Evolutionary conservation across 129 eudicot species (phyloP).

Genomic region (Helichrysum umbraculigerum): DNA sequence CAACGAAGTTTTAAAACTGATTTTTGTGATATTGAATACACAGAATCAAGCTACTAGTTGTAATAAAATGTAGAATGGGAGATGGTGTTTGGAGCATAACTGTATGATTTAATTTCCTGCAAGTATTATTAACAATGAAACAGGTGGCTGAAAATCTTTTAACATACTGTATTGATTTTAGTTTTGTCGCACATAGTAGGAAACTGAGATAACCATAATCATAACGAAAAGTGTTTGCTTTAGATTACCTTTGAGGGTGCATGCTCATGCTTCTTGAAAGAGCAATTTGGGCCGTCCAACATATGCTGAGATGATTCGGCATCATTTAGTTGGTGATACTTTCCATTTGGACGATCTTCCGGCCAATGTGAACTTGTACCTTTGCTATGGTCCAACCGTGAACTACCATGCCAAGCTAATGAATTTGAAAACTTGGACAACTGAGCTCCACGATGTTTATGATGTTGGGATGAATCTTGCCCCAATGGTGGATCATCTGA

Average conservation of each 20-base stretch:
- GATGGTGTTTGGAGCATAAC: neutral
- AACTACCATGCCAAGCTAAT: conserved; percentile 71
- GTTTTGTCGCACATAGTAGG: too few species aligned
- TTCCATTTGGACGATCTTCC: conserved; percentile 44
- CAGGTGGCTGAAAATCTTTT: too few species aligned
- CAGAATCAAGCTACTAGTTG: neutral
- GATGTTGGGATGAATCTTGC: conserved; percentile 50
- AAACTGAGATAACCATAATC: too few species aligned
- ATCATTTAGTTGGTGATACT: conserved; percentile 49
- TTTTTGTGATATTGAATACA: neutral
- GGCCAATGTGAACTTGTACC: conserved; percentile 56
- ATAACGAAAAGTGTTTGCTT: neutral
- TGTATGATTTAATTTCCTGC: neutral
- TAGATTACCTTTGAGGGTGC: conserved; percentile 41
- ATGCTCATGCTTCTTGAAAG: conserved; percentile 52
- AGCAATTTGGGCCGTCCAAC: conserved; percentile 45
- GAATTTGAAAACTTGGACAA: conserved; percentile 72
- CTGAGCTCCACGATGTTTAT: conserved; percentile 51
- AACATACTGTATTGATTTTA: too few species aligned
- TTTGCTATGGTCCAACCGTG: conserved; percentile 59
- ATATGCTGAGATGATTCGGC: conserved; percentile 54
- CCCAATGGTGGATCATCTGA: conserved; percentile 34
- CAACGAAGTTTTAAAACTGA: neutral
- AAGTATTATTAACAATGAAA: too few species aligned
- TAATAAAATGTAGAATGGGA: neutral